Evolutionary conservation across 768 basidiomycete genomes (phyloP).

Genomic region (Mrakia blollopis): DNA sequence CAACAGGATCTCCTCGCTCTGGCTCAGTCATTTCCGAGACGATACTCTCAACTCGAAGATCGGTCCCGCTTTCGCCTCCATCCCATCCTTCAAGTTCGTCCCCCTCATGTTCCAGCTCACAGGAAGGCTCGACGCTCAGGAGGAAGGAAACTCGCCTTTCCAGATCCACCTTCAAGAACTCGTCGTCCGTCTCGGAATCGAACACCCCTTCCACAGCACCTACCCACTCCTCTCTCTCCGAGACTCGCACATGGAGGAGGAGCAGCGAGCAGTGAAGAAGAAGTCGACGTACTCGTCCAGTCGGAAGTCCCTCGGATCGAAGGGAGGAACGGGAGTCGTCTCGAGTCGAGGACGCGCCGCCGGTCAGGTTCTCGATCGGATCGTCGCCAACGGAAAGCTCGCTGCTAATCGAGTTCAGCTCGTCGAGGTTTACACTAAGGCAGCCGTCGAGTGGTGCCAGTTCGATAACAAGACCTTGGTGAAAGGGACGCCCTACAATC

Average conservation of each 20-base stretch:
- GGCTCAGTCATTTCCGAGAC: constrained; percentile 78
- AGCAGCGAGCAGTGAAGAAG: neutral
- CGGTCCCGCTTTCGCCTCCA: constrained; percentile 48
- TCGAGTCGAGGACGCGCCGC: constrained; percentile 35
- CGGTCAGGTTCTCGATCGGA: constrained; percentile 30
- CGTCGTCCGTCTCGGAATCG: constrained; percentile 63
- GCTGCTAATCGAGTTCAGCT: constrained; percentile 23
- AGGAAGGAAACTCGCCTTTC: constrained; percentile 41
- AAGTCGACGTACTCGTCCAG: neutral
- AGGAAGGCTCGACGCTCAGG: constrained; percentile 57
- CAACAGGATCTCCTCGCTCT: constrained; percentile 79
- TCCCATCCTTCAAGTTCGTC: constrained; percentile 83
- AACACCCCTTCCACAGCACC: constrained; percentile 90
- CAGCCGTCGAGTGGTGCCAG: constrained; percentile 37
- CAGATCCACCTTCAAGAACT: constrained; percentile 64
- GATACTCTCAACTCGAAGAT: constrained; percentile 47
- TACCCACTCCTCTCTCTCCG: constrained; percentile 79
- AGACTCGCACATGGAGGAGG: constrained; percentile 22
- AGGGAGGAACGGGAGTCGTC: neutral
- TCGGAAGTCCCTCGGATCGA: neutral
- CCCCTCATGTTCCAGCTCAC: constrained; percentile 90
- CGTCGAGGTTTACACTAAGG: constrained; percentile 34
- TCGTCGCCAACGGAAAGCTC: neutral
- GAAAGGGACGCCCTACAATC: neutral
- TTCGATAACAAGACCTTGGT: constrained; percentile 11